Evolutionary conservation across 139 green algal genomes (phyloP), one percentile per base, ranked within the genome.

Genomic region (Astrephomene gubernaculifera): DNA sequence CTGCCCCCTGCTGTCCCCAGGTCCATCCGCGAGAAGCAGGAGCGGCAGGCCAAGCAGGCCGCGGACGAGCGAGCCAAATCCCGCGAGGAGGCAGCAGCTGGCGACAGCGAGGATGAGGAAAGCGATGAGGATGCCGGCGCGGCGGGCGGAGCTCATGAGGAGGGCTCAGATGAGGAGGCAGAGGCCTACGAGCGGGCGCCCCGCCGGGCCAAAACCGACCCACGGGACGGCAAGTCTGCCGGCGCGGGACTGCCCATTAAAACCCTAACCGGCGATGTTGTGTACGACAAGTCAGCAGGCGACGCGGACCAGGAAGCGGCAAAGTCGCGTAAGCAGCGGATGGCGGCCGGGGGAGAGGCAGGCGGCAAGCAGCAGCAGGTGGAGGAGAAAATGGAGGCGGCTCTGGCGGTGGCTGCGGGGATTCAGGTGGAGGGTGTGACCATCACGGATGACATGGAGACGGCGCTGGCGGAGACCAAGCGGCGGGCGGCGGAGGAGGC

Each of bases 191-290:
- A 83, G 86, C 67, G 64, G 87, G 74, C 39, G 65, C 49, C 67
- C 44, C 53, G 76, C n/a, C 29, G 57, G 24, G 43, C 36, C 80
- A 78, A 67, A 64, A 33, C 33, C 24, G 79, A 76, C 63, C 43
- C 61, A 2, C 14, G 33, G 64, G 79, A 85, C 63, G 17, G 33
- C n/a, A 35, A 78, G 24, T 19, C 44, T 31, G 31, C 49, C 12
- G n/a, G n/a, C n/a, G n/a, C n/a, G n/a, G 82, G 76, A 9, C 89
- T 96, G 38, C 93, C 93, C 27, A 60, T 94, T 43, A 96, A 96
- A 64, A 91, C 90, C 2, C 31, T 87, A 9, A 79, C 88, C 6
- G 93, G 93, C 0, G 70, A 90, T 7, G 63, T 96, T 4, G 33
- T 94, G 22, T 94, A 87, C 70, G 69, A 90, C 54, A 82, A 86